Base-by-base conservation (phyloP, 331 rosid species). In the Ulmus americana region DNA sequence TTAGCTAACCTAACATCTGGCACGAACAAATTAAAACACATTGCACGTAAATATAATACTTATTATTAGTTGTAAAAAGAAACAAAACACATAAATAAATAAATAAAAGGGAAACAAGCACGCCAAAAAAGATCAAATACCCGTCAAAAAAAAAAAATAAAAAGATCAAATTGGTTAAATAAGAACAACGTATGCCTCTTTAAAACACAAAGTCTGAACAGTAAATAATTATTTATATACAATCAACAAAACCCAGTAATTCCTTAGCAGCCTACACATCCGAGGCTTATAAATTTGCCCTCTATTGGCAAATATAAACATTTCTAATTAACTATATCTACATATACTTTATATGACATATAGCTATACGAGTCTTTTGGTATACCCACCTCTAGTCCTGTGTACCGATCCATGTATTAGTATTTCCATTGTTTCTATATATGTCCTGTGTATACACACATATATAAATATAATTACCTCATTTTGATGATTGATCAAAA, bases 401-500 rank as follows among this genome's bases (percentile, higher is more conserved):
- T 41, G 0, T 59, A 59, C 38, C 5, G 5, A 40, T n/a, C 1
- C 42, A 2, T 41, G 40, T 39, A 58, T 28, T 55, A 8, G 4
- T 39, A 58, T n/a, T 7, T 12, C 39, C 7, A 0, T 56, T 12
- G 4, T 7, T 42, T 28, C 10, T 9, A 1, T 43, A 44, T 42
- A 4, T 10, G 12, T 40, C 38, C 7, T 41, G 38, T 61, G 28
- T 61, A 20, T 44, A 62, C 22, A 20, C 20, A 63, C 7, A 63
- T 8, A 55, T 13, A 46, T 39, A 50, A 2, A 20, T 9, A 40
- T 16, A 63, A 3, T 7, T 1, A 35, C 22, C 47, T 57, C 63
- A 58, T 47, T 59, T 60, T 4, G 81, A 76, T 8, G 65, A 68
- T 16, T 53, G 65, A 49, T 74, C 68, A 43, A 77, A 61, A 22